phyloP scores from a whole-genome alignment of 768 basidiomycete species.

The Kwoniella sp. region DNA sequence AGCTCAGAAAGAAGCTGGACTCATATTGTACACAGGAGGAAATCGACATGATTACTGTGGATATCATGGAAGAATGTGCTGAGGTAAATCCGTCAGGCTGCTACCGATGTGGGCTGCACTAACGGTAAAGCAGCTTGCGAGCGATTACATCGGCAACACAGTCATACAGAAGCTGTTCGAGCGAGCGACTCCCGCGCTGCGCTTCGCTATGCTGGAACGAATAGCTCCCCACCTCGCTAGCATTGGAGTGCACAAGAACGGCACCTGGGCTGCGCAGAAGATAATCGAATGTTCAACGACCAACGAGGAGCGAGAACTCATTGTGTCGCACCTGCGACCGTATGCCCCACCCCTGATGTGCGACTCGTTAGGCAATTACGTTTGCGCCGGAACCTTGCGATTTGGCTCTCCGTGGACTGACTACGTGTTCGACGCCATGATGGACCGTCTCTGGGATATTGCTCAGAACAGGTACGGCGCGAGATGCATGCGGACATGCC shows the following conservation, averaged over 20 bases:
- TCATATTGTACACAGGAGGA: slow-evolving; percentile 79
- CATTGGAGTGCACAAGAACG: slow-evolving; percentile 99
- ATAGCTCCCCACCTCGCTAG: slow-evolving; percentile 89
- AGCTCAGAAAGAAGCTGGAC: slow-evolving; percentile 89
- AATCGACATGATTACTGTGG: slow-evolving; percentile 80
- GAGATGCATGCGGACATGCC: slow-evolving; percentile 92
- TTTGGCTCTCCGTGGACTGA: slow-evolving; percentile 86
- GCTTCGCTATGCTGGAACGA: slow-evolving; percentile 87
- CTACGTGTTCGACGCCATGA: slow-evolving; percentile 96
- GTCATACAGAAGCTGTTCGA: slow-evolving; percentile 98
- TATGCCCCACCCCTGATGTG: slow-evolving; percentile 90
- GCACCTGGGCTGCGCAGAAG: slow-evolving; percentile 99
- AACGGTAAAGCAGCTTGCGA: slow-evolving; percentile 59
- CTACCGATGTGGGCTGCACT: neutral
- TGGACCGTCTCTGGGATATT: slow-evolving; percentile 94
- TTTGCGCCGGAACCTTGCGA: slow-evolving; percentile 62
- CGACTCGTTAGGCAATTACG: slow-evolving; percentile 59
- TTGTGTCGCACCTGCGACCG: slow-evolving; percentile 79
- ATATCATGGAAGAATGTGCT: slow-evolving; percentile 91
- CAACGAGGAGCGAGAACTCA: slow-evolving; percentile 76
- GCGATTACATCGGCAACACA: slow-evolving; percentile 98
- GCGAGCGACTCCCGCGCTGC: slow-evolving; percentile 68
- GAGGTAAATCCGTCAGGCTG: slow-evolving; percentile 52
- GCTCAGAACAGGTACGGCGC: slow-evolving; percentile 97
- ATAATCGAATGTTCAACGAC: slow-evolving; percentile 90